A percentile compares a stretch with the other conserved stretches of the same genome.
These are phyloP conservation scores for Starmerella bacillaris DNA, from an alignment of 805 yeast species.

Conservation along the genomic window DNA sequence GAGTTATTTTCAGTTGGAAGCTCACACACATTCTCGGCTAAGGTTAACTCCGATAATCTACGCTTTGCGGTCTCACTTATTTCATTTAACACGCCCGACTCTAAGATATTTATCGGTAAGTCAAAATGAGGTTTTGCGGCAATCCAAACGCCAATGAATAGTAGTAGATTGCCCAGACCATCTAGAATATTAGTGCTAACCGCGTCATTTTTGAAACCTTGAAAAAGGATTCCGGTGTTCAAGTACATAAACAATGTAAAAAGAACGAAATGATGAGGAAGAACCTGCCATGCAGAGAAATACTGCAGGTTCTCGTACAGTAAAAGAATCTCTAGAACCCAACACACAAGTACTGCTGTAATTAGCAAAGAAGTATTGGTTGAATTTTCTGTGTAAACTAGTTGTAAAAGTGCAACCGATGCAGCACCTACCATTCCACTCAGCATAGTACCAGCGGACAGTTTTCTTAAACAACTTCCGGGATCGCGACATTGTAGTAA, in stretches of 20 bases:
- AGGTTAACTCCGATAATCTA: too few relatives aligned
- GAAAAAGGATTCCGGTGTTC: constrained; percentile 29
- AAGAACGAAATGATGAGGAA: constrained; percentile 33
- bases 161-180: constrained; percentile 24
- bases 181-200: constrained; percentile 18
- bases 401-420: constrained; percentile 31
- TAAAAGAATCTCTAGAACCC: constrained; percentile 28
- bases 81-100: constrained; percentile 2
- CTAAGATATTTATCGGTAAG: constrained; percentile 7
- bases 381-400: constrained; percentile 20
- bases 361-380: constrained; percentile 1
- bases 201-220: constrained; percentile 25
- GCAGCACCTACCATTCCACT: constrained; percentile 31
- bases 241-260: constrained; percentile 30
- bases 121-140: constrained; percentile 15
- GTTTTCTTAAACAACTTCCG: constrained; percentile 6
- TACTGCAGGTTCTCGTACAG: constrained; percentile 26
- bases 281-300: constrained; percentile 31
- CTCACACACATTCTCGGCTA: too few relatives aligned
- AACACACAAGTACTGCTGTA: constrained; percentile 20
- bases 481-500: constrained; percentile 1
- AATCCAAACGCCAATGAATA: constrained; percentile 28
- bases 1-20: too few relatives aligned
- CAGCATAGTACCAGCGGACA: constrained; percentile 7
- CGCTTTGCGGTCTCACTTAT: constrained; percentile 2